These are phyloP conservation scores for Fusarium papillatum DNA, from an alignment of 2,329 filamentous ascomycete species.

Conservation along the genomic window DNA sequence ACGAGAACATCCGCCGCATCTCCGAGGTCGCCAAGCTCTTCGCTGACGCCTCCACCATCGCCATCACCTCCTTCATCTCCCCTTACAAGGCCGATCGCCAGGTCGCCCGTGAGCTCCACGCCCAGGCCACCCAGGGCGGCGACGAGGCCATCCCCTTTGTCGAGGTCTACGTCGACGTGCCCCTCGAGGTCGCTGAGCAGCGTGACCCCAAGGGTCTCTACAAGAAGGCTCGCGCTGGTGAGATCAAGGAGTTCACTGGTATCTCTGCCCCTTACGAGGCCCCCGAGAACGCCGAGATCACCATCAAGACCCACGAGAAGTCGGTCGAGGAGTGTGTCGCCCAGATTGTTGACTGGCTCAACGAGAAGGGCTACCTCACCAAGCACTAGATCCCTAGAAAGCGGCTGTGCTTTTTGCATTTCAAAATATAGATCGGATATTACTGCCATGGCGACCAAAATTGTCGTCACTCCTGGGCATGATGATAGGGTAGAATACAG, in stretches of 20 bases:
- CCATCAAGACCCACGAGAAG: constrained; percentile 85
- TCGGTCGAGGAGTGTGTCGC: constrained; percentile 90
- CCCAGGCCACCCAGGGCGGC: constrained; percentile 61
- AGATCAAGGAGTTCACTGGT: constrained; percentile 98
- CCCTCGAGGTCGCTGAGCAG: constrained; percentile 92
- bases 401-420: constrained; percentile 23
- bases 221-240: constrained; percentile 93
- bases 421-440: constrained; percentile 43
- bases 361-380: constrained; percentile 70
- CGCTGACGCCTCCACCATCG: constrained; percentile 88
- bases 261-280: constrained; percentile 96
- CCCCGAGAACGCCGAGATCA: constrained; percentile 87
- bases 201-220: constrained; percentile 98
- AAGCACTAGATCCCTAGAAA: constrained; percentile 41
- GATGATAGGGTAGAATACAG: constrained; percentile 46
- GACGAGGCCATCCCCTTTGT: constrained; percentile 87
- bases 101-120: constrained; percentile 85
- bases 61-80: constrained; percentile 97
- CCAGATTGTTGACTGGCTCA: constrained; percentile 85
- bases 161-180: constrained; percentile 94
- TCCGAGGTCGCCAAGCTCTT: constrained; percentile 98
- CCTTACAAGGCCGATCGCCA: constrained; percentile 91
- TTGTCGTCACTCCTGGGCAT: constrained; percentile 39
- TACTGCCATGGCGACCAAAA: constrained; percentile 41
- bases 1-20: constrained; percentile 98